Evolutionary conservation across 495 filamentous ascomycete genomes (phyloP), one percentile per base, ranked within the genome.

Genomic region (Neurospora hispaniola): DNA sequence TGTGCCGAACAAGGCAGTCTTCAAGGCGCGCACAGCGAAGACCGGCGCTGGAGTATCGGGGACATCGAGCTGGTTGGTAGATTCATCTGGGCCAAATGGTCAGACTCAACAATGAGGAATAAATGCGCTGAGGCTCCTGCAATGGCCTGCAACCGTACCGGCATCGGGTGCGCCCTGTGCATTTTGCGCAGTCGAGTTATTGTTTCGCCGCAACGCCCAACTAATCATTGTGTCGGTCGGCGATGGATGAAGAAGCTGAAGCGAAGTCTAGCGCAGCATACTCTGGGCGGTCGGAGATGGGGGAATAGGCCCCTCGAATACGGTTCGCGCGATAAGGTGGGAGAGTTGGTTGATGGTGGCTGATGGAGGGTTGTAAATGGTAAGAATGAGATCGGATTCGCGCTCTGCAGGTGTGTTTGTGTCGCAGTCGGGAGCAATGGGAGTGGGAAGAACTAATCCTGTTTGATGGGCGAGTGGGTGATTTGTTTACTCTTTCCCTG

Each of bases 21-120:
- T 96, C 81, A 98, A 89, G 20, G 96, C 96, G 77, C 94, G 94
- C 72, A 96, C 88, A 14, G 94, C 95, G 83, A 99, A 98, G 2
- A 97, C 88, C 31, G 94, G 94, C 38, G 94, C 96, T 12, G 96
- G 96, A 7, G 96, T 98, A 74, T 97, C 93, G 73, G 95, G 96
- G 9, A 87, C 85, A 62, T 97, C 93, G 23, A 85, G 75, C 72
- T 85, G 83, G 2, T 82, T 81, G 2, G 82, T 80, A 41, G 54
- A 62, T 62, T 85, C 83, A 74, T 85, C 86, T 82, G 69, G 44
- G n/a, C 48, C 42, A 38, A 20, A 20, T 18, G 14, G 54, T 62
- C 54, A 62, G 54, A 62, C 5, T 62, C 8, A 62, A 62, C 54
- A 62, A 62, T 12, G 27, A 18, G 14, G 7, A 3, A 62, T 27